Percentiles rank a stretch among this genome's conserved stretches.
phyloP scores from a whole-genome alignment of 208 protist genomes.

The Trichomonas tenax region DNA sequence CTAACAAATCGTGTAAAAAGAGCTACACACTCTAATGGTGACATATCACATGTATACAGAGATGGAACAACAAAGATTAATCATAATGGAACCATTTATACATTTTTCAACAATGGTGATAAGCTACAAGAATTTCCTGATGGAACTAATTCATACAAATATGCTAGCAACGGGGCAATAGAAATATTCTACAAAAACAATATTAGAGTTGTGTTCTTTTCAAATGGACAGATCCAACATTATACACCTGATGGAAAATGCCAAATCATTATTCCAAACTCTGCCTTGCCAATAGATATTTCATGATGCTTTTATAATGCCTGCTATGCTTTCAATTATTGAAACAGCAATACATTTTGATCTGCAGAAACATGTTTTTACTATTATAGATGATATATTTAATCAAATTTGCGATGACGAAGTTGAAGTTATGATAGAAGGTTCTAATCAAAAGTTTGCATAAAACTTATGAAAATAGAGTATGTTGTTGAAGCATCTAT shows the following conservation, averaged over 20 bases:
- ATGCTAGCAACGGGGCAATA: background rate
- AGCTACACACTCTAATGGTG: background rate
- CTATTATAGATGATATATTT: too few species aligned
- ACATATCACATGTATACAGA: background rate
- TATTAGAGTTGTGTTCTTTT: background rate
- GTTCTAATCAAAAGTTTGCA: too few species aligned
- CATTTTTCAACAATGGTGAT: background rate
- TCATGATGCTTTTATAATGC: too few species aligned
- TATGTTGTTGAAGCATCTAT: too few species aligned
- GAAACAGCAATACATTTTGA: too few species aligned
- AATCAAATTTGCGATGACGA: too few species aligned
- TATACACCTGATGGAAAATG: background rate
- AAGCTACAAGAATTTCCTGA: background rate
- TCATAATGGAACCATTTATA: background rate
- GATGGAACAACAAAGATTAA: background rate
- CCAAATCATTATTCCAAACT: background rate
- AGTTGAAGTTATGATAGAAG: too few species aligned
- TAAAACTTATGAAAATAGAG: too few species aligned
- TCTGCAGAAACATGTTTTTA: too few species aligned
- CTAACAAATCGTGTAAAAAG: background rate
- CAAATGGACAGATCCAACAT: background rate
- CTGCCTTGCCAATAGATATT: too few species aligned
- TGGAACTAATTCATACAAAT: background rate
- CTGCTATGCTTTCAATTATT: too few species aligned
- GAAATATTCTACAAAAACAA: background rate